Base-by-base conservation (phyloP, 352 stramenopile genomes). In the Phytophthora cryptogea region DNA sequence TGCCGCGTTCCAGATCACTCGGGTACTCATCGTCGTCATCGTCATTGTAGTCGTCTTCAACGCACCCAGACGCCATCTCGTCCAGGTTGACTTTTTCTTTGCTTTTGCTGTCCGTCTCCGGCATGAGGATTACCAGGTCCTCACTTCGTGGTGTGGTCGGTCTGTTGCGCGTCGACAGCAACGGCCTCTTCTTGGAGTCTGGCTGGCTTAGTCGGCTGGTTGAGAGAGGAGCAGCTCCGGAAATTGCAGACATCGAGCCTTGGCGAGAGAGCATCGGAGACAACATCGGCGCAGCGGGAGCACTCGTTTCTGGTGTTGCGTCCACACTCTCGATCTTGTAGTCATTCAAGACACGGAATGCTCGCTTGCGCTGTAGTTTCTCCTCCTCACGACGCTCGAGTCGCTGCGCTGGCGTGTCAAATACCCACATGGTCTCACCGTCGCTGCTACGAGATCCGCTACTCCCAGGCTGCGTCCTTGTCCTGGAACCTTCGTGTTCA, bases 391-490 rank as follows among this genome's bases (percentile, higher is more conserved):
- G 74, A 10, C 71, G 77, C 16, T 73, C 60, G 1, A 87, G 63
- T 47, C 81, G 78, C 54, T 90, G 66, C 7, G 63, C 72, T 3
- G 81, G 75, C 0, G 75, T 86, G 31, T 78, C 68, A 14, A 76
- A 79, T 4, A 86, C 54, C 68, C 72, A 78, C 72, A 84, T 84
- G 0, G 76, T 82, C 42, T 84, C 68, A 7, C 72, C 76, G 8
- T 67, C 67, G 35, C 64, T 74, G 20, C 64, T 68, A 26, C 54
- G 58, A 40, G 27, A 62, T 10, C 40, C 50, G 16, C 43, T 66
- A 17, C 35, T 59, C n/a, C 45, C 41, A 4, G 44, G 31, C 5
- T 54, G 61, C 3, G 54, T 66, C 23, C 33, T 65, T 27, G 49
- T 46, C 20, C 51, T 54, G 14, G 49, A 59, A 10, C 36, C 13